These are phyloP conservation scores for Chaetomiaceae sp. DNA, from an alignment of 2,329 filamentous ascomycete genomes.

Conservation along the genomic window DNA sequence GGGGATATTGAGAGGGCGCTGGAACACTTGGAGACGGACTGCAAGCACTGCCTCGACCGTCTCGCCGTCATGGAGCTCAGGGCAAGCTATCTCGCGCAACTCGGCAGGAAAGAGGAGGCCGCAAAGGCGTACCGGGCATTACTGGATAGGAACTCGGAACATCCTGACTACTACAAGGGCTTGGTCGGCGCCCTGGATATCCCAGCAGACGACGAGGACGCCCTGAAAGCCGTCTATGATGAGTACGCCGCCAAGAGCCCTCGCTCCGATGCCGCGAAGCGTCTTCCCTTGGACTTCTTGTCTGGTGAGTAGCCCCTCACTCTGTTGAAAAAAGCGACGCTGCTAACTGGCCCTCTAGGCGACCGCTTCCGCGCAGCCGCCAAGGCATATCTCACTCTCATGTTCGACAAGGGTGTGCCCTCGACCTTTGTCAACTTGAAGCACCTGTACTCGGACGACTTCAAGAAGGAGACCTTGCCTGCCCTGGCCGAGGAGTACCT, in stretches of 20 bases:
- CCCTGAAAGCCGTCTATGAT: slow-evolving; percentile 67
- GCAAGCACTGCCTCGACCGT: slow-evolving; percentile 76
- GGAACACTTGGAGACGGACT: slow-evolving; percentile 75
- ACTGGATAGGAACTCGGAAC: slow-evolving; percentile 82
- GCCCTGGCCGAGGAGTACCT: slow-evolving; percentile 76
- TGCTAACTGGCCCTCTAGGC: slow-evolving; percentile 41
- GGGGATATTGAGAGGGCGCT: slow-evolving; percentile 79
- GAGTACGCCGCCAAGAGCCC: slow-evolving; percentile 77
- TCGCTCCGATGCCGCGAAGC: slow-evolving; percentile 76
- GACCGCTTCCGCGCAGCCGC: slow-evolving; percentile 76
- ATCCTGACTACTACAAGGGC: slow-evolving; percentile 77
- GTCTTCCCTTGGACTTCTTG: slow-evolving; percentile 86
- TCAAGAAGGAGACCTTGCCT: slow-evolving; percentile 74
- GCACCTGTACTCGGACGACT: slow-evolving; percentile 74
- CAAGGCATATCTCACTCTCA: slow-evolving; percentile 72
- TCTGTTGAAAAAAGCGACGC: background rate
- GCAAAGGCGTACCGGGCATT: slow-evolving; percentile 75
- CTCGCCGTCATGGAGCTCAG: slow-evolving; percentile 80
- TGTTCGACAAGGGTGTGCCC: slow-evolving; percentile 88
- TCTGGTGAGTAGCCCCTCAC: slow-evolving; percentile 48
- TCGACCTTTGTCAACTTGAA: slow-evolving; percentile 97
- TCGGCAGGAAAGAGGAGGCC: slow-evolving; percentile 76
- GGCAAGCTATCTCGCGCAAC: slow-evolving; percentile 75
- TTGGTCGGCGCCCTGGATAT: slow-evolving; percentile 67
- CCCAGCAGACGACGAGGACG: slow-evolving; percentile 49